Conservation (phyloP, 2,329 filamentous ascomycete species). For the Ophioceras dolichostomum region DNA sequence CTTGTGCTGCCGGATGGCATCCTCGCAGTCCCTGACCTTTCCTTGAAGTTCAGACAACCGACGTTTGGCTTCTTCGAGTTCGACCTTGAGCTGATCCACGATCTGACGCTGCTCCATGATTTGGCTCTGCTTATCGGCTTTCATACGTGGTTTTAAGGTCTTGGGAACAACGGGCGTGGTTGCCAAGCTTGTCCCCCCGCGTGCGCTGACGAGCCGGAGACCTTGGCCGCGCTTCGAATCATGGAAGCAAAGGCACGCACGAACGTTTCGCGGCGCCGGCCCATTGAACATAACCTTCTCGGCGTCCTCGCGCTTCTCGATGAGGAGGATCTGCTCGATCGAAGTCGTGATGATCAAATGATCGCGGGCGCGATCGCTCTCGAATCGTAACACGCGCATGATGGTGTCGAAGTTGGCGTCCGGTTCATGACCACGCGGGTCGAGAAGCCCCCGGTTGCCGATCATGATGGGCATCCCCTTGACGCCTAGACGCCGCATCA, state of each 20-base stretch:
- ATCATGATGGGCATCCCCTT: constrained; percentile 51
- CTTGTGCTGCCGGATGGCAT: constrained; percentile 19
- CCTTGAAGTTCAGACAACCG: constrained; percentile 28
- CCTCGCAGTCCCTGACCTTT: constrained; percentile 29
- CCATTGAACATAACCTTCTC: constrained; percentile 55
- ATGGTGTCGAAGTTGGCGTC: constrained; percentile 62
- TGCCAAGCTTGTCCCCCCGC: constrained; percentile 19
- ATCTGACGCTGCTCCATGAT: constrained; percentile 39
- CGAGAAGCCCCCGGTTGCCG: constrained; percentile 38
- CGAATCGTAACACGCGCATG: constrained; percentile 68
- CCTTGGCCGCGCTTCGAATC: constrained; percentile 49
- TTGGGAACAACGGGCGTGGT: constrained; percentile 27
- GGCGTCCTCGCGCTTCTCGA: constrained; percentile 55
- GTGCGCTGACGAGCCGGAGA: constrained; percentile 38
- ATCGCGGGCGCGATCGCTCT: constrained; percentile 64
- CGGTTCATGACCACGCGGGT: constrained; percentile 61
- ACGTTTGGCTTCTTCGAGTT: constrained; percentile 38
- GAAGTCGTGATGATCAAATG: constrained; percentile 71
- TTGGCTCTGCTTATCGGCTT: constrained; percentile 60
- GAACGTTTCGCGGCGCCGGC: constrained; percentile 55
- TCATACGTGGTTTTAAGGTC: constrained; percentile 56
- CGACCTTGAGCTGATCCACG: constrained; percentile 38
- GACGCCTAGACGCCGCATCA: constrained; percentile 48
- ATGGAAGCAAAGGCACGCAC: constrained; percentile 57
- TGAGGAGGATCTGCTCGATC: constrained; percentile 76